Evolutionary conservation across 1,139 yeast genomes (phyloP).

Genomic region (Fermentozyma sake): DNA sequence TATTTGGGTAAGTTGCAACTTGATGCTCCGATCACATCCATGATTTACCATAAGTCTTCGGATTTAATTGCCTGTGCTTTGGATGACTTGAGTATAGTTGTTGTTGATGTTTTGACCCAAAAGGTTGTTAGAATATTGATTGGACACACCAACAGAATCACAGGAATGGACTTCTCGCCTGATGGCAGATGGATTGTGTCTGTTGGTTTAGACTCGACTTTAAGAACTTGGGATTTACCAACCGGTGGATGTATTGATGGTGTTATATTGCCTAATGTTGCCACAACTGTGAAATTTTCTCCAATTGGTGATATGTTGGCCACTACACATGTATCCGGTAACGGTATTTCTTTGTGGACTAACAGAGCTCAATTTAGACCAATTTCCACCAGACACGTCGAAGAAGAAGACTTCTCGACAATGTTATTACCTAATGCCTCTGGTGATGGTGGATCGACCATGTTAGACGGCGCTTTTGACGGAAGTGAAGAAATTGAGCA

Average conservation of each 20-base stretch:
- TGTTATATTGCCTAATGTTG: constrained; percentile 69
- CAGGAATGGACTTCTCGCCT: constrained; percentile 86
- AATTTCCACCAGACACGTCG: constrained; percentile 69
- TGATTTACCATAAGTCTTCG: constrained; percentile 76
- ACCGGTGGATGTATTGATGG: constrained; percentile 98
- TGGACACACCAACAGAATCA: constrained; percentile 89
- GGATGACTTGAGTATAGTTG: constrained; percentile 81
- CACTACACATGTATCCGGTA: constrained; percentile 86
- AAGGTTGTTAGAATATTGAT: constrained; percentile 79
- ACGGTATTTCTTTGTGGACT: constrained; percentile 91
- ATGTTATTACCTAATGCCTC: constrained; percentile 70
- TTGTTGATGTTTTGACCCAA: constrained; percentile 78
- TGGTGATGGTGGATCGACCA: constrained; percentile 73
- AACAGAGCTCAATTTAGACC: constrained; percentile 80
- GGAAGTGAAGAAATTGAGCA: constrained; percentile 25
- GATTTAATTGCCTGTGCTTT: constrained; percentile 82
- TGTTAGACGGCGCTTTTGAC: constrained; percentile 76
- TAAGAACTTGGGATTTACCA: constrained; percentile 97
- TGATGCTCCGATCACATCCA: constrained; percentile 71
- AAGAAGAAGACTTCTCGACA: constrained; percentile 65
- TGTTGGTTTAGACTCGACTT: constrained; percentile 77
- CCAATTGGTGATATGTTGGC: constrained; percentile 91
- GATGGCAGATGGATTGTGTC: constrained; percentile 95
- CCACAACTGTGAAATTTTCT: constrained; percentile 74
- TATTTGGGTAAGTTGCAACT: constrained; percentile 65